These are phyloP conservation scores for Tanacetum coccineum DNA, from an alignment of 129 eudicot species.

Conservation along the genomic window DNA sequence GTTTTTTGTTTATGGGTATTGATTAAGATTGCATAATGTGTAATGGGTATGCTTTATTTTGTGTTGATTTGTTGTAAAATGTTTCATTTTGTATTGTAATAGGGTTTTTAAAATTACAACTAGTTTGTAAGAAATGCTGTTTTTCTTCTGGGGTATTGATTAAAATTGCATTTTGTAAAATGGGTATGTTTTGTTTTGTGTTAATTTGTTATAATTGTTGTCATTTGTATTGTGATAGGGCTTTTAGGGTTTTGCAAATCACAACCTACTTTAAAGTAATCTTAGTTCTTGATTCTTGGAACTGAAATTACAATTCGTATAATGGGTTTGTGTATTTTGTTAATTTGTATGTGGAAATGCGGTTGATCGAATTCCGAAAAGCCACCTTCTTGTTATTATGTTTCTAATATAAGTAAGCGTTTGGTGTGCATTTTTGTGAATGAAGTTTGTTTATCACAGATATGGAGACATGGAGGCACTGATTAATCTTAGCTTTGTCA, in stretches of 20 bases:
- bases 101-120: not conserved
- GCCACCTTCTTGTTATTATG: too few species aligned
- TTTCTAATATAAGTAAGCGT: too few species aligned
- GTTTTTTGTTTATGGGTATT: not conserved
- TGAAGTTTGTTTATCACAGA: too few species aligned
- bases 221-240: slow-evolving; percentile 6
- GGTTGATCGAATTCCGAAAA: too few species aligned
- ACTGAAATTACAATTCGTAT: not conserved
- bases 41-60: slow-evolving; percentile 23
- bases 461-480: too few species aligned
- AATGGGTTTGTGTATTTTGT: too few species aligned
- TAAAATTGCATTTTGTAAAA: not conserved
- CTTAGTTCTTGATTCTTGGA: too few species aligned
- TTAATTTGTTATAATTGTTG: not conserved
- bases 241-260: slow-evolving; percentile 11
- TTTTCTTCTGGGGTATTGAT: not conserved
- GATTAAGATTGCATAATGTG: not conserved
- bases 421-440: too few species aligned
- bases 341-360: too few species aligned
- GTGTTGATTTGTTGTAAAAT: not conserved
- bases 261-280: not conserved
- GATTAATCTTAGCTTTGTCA: too few species aligned
- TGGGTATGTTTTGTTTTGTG: slow-evolving; percentile 15
- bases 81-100: slow-evolving; percentile 1
- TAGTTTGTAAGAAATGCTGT: not conserved